phyloP scores from a whole-genome alignment of 1,139 yeast species.

The Candida sojae region DNA sequence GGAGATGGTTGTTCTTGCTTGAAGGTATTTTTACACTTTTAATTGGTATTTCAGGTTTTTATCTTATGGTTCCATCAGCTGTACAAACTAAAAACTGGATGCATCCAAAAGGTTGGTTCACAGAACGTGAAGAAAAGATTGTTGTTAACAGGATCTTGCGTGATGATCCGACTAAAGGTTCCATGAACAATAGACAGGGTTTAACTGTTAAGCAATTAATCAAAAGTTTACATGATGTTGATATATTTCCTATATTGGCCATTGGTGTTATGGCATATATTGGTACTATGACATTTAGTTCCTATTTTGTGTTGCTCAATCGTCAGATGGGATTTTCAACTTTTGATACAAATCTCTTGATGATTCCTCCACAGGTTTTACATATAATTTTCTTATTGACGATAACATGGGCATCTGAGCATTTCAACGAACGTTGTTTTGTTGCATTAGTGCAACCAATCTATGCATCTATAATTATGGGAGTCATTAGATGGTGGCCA shows the following conservation, averaged over 20 bases:
- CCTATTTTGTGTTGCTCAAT: slow-evolving; percentile 27
- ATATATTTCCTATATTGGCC: slow-evolving; percentile 60
- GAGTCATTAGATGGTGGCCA: slow-evolving; percentile 50
- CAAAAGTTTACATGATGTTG: slow-evolving; percentile 48
- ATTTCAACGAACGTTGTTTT: slow-evolving; percentile 35
- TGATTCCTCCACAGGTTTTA: slow-evolving; percentile 41
- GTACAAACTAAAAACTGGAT: slow-evolving; percentile 54
- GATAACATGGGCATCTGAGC: slow-evolving; percentile 43
- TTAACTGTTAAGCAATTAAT: slow-evolving; percentile 20
- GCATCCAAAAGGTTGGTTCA: slow-evolving; percentile 62
- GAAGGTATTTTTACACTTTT: slow-evolving; percentile 61
- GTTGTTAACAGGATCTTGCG: slow-evolving; percentile 61
- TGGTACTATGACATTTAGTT: slow-evolving; percentile 39
- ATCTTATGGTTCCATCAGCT: slow-evolving; percentile 61
- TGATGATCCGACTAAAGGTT: slow-evolving; percentile 72
- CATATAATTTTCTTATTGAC: slow-evolving; percentile 30
- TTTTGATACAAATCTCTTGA: slow-evolving; percentile 52
- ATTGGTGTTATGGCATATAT: slow-evolving; percentile 53
- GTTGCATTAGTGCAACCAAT: slow-evolving; percentile 36
- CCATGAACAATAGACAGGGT: slow-evolving; percentile 43
- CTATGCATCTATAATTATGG: slow-evolving; percentile 38
- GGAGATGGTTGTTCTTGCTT: slow-evolving; percentile 67
- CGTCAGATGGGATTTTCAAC: slow-evolving; percentile 57
- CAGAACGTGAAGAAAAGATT: slow-evolving; percentile 61
- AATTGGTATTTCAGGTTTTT: slow-evolving; percentile 54